Conservation (phyloP, 768 basidiomycete genomes). For the Auriscalpium vulgare region DNA sequence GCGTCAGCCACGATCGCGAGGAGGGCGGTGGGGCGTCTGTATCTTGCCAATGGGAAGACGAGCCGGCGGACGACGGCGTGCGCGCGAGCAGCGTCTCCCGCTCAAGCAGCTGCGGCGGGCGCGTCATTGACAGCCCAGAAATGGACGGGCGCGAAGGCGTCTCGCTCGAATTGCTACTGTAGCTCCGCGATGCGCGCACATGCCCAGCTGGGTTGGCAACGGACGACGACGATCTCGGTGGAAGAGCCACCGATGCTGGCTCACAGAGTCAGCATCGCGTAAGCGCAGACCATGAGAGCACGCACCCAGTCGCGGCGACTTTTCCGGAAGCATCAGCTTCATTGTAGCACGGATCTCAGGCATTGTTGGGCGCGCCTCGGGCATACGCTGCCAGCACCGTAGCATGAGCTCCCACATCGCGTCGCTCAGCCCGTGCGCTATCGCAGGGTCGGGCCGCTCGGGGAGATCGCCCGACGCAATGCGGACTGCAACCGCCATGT, state of each 20-base stretch:
- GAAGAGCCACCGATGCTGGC: neutral
- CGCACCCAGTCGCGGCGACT: neutral
- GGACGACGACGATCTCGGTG: neutral
- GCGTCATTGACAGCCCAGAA: neutral
- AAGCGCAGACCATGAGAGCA: neutral
- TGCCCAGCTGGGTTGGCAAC: neutral
- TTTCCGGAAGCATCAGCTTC: conserved; percentile 2
- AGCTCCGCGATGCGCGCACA: neutral
- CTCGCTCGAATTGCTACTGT: neutral
- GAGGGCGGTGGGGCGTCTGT: neutral
- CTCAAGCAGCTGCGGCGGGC: neutral
- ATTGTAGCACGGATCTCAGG: conserved; percentile 22
- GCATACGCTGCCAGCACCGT: conserved; percentile 35
- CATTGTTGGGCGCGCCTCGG: conserved; percentile 33
- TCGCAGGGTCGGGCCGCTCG: conserved; percentile 26
- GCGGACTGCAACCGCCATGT: conserved; percentile 28
- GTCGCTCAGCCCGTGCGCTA: conserved; percentile 26
- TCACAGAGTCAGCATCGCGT: neutral
- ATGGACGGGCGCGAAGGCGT: neutral
- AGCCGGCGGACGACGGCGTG: neutral
- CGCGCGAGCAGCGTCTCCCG: neutral
- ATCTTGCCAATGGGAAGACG: neutral
- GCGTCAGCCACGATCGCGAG: too few relatives aligned
- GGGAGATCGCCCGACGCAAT: conserved; percentile 31
- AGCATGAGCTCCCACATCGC: conserved; percentile 36